Percentiles rank a stretch among this genome's conserved stretches.
These are phyloP conservation scores for Globisporangium perplexum DNA, from an alignment of 352 stramenopile species.

Conservation along the genomic window DNA sequence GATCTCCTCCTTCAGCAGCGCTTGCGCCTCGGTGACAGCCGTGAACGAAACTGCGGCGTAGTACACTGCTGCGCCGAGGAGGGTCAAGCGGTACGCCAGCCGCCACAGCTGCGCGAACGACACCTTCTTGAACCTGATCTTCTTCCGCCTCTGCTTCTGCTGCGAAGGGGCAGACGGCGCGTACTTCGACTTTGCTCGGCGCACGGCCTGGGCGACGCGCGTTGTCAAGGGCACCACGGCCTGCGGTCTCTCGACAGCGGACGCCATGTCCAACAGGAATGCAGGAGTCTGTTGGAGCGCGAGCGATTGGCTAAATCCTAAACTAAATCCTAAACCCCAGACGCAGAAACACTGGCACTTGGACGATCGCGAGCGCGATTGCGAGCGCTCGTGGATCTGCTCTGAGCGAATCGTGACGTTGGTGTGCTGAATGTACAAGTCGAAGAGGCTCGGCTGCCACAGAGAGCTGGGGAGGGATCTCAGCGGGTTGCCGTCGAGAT, in stretches of 20 bases:
- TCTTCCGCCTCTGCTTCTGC: not conserved
- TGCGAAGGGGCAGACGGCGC: too few relatives aligned
- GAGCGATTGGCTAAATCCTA: too few relatives aligned
- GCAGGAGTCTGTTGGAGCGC: too few relatives aligned
- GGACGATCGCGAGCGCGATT: too few relatives aligned
- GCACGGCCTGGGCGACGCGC: not conserved
- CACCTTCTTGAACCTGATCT: constrained; percentile 1
- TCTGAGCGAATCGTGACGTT: not conserved
- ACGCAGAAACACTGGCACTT: too few relatives aligned
- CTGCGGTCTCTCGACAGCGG: too few relatives aligned
- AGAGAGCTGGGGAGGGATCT: not conserved
- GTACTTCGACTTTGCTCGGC: not conserved
- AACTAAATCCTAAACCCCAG: too few relatives aligned
- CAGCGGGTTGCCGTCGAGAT: constrained; percentile 7
- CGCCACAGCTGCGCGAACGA: not conserved
- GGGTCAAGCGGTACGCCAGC: not conserved
- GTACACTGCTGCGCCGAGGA: not conserved
- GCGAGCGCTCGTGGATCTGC: not conserved
- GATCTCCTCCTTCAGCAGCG: not conserved
- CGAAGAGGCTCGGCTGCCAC: constrained; percentile 10
- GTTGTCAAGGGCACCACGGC: not conserved
- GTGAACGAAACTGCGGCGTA: not conserved
- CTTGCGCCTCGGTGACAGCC: not conserved
- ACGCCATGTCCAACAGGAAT: too few relatives aligned
- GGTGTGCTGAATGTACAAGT: constrained; percentile 8